Base-by-base conservation (phyloP, 2,329 filamentous ascomycete genomes). In the Cladosporium sphaerospermum region DNA sequence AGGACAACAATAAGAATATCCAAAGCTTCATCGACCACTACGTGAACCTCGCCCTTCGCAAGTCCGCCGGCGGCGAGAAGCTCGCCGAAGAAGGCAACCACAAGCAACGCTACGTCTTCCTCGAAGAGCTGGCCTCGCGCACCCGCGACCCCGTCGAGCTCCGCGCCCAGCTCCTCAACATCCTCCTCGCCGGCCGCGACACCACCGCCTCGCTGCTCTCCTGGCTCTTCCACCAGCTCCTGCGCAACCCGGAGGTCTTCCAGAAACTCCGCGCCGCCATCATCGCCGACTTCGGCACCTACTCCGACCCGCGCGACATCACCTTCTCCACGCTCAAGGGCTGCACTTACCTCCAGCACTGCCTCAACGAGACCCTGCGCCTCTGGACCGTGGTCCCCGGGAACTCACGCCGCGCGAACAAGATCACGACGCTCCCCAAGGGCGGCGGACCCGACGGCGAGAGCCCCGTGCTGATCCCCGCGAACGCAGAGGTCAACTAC, bases 371-470 rank as follows among this genome's bases (percentile, higher is more conserved):
- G 41, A 61, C 60, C 0, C 78, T 91, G 56, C 84, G 88, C 10
- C 72, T 91, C n/a, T 91, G 90, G 69, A 86, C 88, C 2, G 76
- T 81, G 13, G 86, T 93, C 1, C 88, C 89, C 1, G 89, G 86
- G 73, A 92, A 92, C 69, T 78, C 88, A 40, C 84, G 89, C 55
- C 73, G 83, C 14, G 78, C 86, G 11, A 78, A 89, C 19, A 78
- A 76, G 54, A 82, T 89, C 70, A 91, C 88, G 3, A 87, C 83
- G 0, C 79, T 95, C 2, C 88, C 89, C 0, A 76, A 75, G 18
- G 89, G 78, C 37, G 78, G 77, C 16, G 78, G 78, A 0, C 66
- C 71, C 2, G 75, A 79, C 53, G 75, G 75, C 41, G 68, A 72
- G 2, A 71, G 75, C 40, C 86, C 85, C 0, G 64, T 92, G 49